These are phyloP conservation scores for Pichia nanzhaoensis DNA, from an alignment of 805 yeast genomes.

Conservation along the genomic window DNA sequence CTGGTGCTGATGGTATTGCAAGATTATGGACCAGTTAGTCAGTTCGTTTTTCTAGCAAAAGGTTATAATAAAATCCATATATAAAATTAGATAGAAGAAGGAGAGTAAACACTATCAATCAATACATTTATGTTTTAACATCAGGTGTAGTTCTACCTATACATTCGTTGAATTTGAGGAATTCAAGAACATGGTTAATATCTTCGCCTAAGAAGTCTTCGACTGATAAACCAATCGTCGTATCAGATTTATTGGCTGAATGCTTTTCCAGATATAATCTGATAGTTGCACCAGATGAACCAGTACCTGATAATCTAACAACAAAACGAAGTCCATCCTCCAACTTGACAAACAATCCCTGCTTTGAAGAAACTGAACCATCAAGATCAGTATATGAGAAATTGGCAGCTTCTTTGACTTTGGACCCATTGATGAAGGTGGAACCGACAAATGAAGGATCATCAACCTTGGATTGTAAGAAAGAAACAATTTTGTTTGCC, in stretches of 20 bases:
- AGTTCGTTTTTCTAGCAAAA: slow-evolving; percentile 51
- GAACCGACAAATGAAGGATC: slow-evolving; percentile 43
- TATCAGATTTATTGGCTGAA: slow-evolving; percentile 49
- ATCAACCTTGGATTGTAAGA: slow-evolving; percentile 36
- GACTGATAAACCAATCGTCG: slow-evolving; percentile 40
- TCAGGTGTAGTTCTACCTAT: slow-evolving; percentile 84
- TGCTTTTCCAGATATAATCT: slow-evolving; percentile 86
- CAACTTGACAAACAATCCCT: slow-evolving; percentile 82
- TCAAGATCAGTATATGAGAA: slow-evolving; percentile 91
- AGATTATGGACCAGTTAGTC: slow-evolving; percentile 86
- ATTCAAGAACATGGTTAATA: slow-evolving; percentile 54
- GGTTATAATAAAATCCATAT: background rate
- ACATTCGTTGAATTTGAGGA: slow-evolving; percentile 64
- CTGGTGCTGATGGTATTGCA: slow-evolving; percentile 96
- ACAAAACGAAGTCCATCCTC: slow-evolving; percentile 79
- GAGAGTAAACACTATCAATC: background rate
- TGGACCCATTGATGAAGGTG: slow-evolving; percentile 36
- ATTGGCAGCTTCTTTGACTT: slow-evolving; percentile 73
- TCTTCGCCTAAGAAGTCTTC: slow-evolving; percentile 63
- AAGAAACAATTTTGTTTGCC: slow-evolving; percentile 60
- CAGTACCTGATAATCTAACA: slow-evolving; percentile 92
- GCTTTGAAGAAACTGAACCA: slow-evolving; percentile 81
- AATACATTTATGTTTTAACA: slow-evolving; percentile 56
- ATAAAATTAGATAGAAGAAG: background rate
- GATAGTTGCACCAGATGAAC: slow-evolving; percentile 96